phyloP scores from a whole-genome alignment of 371 early-diverging fungal species.

The Synchytrium microbalum region DNA sequence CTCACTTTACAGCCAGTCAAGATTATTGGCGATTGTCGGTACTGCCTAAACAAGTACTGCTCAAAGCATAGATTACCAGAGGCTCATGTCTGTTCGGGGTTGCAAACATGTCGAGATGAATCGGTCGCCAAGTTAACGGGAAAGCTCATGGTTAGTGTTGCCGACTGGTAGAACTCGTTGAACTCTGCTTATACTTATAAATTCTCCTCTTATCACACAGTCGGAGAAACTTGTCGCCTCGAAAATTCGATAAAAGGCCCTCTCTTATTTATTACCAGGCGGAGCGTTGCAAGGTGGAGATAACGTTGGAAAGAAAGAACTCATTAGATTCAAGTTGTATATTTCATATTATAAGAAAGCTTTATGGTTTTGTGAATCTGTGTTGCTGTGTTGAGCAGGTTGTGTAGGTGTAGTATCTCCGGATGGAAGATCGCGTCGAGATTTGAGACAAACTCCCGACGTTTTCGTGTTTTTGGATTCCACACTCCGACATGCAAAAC shows the following conservation, averaged over 20 bases:
- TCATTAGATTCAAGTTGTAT: no score
- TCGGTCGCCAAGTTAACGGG: neutral
- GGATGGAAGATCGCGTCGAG: neutral
- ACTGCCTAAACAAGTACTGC: neutral
- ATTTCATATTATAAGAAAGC: neutral
- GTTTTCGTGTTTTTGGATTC: neutral
- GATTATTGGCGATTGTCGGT: neutral
- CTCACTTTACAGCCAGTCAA: neutral
- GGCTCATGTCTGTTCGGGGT: neutral
- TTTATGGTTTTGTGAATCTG: neutral
- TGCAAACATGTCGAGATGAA: neutral
- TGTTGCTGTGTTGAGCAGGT: neutral
- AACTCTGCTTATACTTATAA: no score
- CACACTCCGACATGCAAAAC: neutral
- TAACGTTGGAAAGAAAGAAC: no score
- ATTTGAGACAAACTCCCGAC: neutral
- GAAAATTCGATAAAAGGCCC: neutral
- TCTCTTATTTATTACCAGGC: no score
- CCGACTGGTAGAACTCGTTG: no score
- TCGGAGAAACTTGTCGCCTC: neutral
- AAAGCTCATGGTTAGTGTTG: neutral
- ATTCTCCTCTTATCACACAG: no score
- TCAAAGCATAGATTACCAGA: neutral
- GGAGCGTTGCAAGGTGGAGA: no score
- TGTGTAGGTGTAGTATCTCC: neutral